A percentile compares a stretch with the other conserved stretches of the same genome.
phyloP scores from a whole-genome alignment of 2,329 filamentous ascomycete species.

The Neofusicoccum cordaticola region DNA sequence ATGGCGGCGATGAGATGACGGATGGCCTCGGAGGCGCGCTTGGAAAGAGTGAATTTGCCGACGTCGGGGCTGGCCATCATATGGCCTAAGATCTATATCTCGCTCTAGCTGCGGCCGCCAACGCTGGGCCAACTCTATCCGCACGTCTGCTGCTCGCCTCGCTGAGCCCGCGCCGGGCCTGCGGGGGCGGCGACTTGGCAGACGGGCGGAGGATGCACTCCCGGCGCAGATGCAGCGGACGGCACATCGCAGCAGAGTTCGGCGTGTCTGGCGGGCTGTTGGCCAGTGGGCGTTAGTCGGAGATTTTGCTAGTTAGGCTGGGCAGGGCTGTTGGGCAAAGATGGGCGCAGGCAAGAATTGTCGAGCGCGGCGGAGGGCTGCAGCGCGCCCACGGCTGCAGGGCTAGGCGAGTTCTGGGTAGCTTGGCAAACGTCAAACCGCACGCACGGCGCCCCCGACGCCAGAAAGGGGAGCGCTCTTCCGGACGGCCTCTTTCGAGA shows the following conservation, averaged over 20 bases:
- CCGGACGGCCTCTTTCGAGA: not conserved
- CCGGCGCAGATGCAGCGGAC: not conserved
- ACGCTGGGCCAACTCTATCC: slow-evolving; percentile 2
- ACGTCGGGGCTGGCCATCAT: not conserved
- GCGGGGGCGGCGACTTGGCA: not conserved
- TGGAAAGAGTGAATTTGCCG: not conserved
- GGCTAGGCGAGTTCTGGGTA: not conserved
- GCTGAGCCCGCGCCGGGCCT: too few relatives aligned
- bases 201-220: not conserved
- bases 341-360: not conserved
- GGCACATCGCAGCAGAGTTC: not conserved
- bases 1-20: not conserved
- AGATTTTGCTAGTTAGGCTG: slow-evolving; percentile 2
- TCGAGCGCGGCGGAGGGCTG: not conserved
- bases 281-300: not conserved
- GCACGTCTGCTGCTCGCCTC: not conserved
- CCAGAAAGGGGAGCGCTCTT: not conserved
- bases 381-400: slow-evolving; percentile 3
- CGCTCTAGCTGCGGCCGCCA: slow-evolving; percentile 2
- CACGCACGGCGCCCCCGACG: not conserved
- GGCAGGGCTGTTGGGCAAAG: not conserved
- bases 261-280: not conserved
- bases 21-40: not conserved
- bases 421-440: not conserved
- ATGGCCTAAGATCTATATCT: slow-evolving; percentile 7